Evolutionary conservation across 129 eudicot species (phyloP).

Genomic region (Flaveria robusta): DNA sequence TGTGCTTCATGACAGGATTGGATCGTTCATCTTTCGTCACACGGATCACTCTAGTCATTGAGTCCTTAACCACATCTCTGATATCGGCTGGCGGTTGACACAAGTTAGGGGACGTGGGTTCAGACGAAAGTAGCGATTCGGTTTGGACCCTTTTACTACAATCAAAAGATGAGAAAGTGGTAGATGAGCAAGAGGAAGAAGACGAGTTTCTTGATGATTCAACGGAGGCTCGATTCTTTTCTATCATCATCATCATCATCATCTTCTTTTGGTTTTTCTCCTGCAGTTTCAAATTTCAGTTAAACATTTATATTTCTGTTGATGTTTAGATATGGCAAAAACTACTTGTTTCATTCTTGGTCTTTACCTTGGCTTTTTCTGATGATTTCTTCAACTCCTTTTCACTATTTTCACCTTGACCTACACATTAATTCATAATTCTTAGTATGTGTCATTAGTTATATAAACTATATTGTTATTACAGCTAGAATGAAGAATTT

Average conservation of each 20-base stretch:
- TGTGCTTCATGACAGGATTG: conserved; percentile 44
- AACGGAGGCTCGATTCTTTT: conserved; percentile 46
- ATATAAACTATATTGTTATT: conserved; percentile 17
- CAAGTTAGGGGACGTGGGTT: conserved; percentile 41
- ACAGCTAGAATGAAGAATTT: not conserved
- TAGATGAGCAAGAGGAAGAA: conserved; percentile 69
- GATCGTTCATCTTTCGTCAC: conserved; percentile 42
- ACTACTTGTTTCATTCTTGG: conserved; percentile 16
- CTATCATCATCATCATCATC: conserved; percentile 33
- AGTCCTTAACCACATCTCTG: conserved; percentile 62
- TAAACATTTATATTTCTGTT: conserved; percentile 19
- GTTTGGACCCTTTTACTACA: conserved; percentile 33
- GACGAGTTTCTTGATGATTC: conserved; percentile 69
- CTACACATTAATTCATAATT: conserved; percentile 21
- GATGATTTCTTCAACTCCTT: conserved; percentile 41
- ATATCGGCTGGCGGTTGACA: conserved; percentile 42
- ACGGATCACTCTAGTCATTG: conserved; percentile 57
- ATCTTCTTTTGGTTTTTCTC: conserved; percentile 40
- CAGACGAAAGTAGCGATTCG: conserved; percentile 29
- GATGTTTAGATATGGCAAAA: conserved; percentile 5
- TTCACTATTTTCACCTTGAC: conserved; percentile 42
- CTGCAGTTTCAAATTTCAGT: conserved; percentile 32
- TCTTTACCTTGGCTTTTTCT: conserved; percentile 41
- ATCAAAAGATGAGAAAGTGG: conserved; percentile 44
- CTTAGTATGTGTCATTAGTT: not conserved